Evolutionary conservation across 2,329 filamentous ascomycete genomes (phyloP).

Genomic region (Fusarium ambrosium): DNA sequence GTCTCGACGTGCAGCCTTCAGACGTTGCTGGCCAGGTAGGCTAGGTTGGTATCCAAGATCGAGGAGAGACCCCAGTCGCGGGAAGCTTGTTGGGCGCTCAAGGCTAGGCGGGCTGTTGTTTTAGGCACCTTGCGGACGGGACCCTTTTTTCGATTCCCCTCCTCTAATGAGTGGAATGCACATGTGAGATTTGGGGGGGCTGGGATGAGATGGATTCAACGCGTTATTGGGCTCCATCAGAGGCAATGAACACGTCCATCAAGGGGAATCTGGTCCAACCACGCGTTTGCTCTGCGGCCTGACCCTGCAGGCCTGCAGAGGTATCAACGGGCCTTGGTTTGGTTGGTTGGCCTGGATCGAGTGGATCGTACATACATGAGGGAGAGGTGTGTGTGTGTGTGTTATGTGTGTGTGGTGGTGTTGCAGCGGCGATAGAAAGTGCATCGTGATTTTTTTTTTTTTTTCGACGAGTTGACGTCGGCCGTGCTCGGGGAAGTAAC

Average conservation of each 20-base stretch:
- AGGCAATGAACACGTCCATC: slow-evolving; percentile 31
- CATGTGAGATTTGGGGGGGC: slow-evolving; percentile 39
- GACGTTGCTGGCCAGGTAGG: background rate
- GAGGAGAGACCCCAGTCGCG: slow-evolving; percentile 18
- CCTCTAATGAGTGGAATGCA: slow-evolving; percentile 39
- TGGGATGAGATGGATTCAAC: slow-evolving; percentile 16
- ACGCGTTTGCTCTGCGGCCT: slow-evolving; percentile 33
- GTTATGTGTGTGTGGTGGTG: background rate
- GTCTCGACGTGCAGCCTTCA: background rate
- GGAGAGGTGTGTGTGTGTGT: background rate
- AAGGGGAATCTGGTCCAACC: slow-evolving; percentile 39
- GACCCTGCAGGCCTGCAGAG: slow-evolving; percentile 40
- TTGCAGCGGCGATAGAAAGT: slow-evolving; percentile 21
- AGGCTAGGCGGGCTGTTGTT: slow-evolving; percentile 14
- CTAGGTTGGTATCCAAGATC: slow-evolving; percentile 5
- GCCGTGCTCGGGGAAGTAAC: background rate
- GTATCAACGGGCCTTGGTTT: slow-evolving; percentile 29
- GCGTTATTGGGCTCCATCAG: slow-evolving; percentile 21
- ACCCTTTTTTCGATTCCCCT: slow-evolving; percentile 21
- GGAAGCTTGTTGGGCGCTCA: slow-evolving; percentile 26
- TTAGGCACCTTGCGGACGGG: slow-evolving; percentile 17
- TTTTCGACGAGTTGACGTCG: background rate
- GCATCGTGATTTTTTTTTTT: slow-evolving; percentile 5
- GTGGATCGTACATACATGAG: slow-evolving; percentile 31
- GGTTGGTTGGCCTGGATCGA: slow-evolving; percentile 33